Percentiles rank a stretch among this genome's conserved stretches.
These are phyloP conservation scores for Coemansia furcata DNA, from an alignment of 192 early-diverging fungal species.

Conservation along the genomic window DNA sequence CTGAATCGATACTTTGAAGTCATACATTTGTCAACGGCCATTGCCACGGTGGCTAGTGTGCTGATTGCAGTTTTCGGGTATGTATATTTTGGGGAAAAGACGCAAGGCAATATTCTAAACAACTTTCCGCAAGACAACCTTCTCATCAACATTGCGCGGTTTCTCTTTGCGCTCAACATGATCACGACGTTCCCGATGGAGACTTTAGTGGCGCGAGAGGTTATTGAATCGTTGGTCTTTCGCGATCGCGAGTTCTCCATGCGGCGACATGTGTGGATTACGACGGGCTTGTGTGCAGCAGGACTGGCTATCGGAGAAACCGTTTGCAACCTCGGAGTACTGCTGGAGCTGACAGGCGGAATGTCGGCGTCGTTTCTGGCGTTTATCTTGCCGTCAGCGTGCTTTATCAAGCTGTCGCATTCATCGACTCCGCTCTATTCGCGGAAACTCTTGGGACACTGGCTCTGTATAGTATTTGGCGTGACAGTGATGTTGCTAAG, in stretches of 20 bases:
- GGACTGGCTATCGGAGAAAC: conserved; percentile 69
- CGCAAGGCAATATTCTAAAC: conserved; percentile 85
- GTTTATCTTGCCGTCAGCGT: conserved; percentile 82
- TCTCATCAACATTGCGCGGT: conserved; percentile 82
- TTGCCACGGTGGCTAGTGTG: conserved; percentile 70
- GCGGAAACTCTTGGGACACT: conserved; percentile 60
- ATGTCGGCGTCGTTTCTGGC: conserved; percentile 86
- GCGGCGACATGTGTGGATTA: conserved; percentile 66
- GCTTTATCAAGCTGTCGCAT: conserved; percentile 67
- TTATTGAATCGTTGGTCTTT: conserved; percentile 57
- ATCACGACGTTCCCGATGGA: conserved; percentile 92
- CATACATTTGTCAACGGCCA: conserved; percentile 73
- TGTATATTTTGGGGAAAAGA: conserved; percentile 79
- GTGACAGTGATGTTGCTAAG: conserved; percentile 31
- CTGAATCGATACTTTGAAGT: conserved; percentile 82
- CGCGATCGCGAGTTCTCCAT: conserved; percentile 56
- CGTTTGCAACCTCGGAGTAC: conserved; percentile 79
- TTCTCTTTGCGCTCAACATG: conserved; percentile 92
- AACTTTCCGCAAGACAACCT: conserved; percentile 78
- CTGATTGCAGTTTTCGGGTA: conserved; percentile 74
- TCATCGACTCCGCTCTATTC: conserved; percentile 55
- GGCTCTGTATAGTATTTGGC: conserved; percentile 78
- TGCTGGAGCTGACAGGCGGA: conserved; percentile 85
- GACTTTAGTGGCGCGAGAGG: conserved; percentile 85
- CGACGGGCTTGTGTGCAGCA: conserved; percentile 60